Conservation (phyloP, 257 asterid genomes). For the Lycium ferocissimum region DNA sequence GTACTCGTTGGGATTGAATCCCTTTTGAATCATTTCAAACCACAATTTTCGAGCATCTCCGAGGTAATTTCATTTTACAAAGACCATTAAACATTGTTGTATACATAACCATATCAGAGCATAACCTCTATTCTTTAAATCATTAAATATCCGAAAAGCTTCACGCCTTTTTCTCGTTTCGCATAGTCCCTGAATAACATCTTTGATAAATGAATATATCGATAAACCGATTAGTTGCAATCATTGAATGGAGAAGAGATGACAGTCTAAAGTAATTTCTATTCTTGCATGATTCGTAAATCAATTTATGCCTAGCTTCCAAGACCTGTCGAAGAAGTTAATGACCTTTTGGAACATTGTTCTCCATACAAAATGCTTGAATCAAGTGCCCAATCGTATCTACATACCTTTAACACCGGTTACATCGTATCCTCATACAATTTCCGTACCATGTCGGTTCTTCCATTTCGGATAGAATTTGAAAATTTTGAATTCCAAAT, state of each 20-base stretch:
- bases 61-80: slow-evolving; percentile 52
- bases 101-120: slow-evolving; percentile 66
- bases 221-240: slow-evolving; percentile 55
- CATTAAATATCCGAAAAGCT: slow-evolving; percentile 64
- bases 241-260: slow-evolving; percentile 70
- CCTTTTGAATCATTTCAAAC: slow-evolving; percentile 72
- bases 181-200: slow-evolving; percentile 60
- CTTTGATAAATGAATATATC: slow-evolving; percentile 67
- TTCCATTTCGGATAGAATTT: slow-evolving; percentile 44
- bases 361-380: slow-evolving; percentile 65
- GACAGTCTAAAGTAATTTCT: slow-evolving; percentile 60
- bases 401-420: slow-evolving; percentile 51
- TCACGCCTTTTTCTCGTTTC: slow-evolving; percentile 53
- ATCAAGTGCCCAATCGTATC: slow-evolving; percentile 61
- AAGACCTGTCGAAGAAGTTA: slow-evolving; percentile 62
- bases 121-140: slow-evolving; percentile 75
- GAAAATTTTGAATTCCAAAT: slow-evolving; percentile 68
- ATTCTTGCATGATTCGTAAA: slow-evolving; percentile 52
- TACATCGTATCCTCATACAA: slow-evolving; percentile 57
- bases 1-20: slow-evolving; percentile 57
- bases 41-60: slow-evolving; percentile 67
- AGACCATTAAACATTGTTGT: slow-evolving; percentile 71
- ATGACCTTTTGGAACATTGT: slow-evolving; percentile 52
- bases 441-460: slow-evolving; percentile 61
- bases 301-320: slow-evolving; percentile 58